phyloP scores from a whole-genome alignment of 179 eudicot species.

The Pouteria campechiana region DNA sequence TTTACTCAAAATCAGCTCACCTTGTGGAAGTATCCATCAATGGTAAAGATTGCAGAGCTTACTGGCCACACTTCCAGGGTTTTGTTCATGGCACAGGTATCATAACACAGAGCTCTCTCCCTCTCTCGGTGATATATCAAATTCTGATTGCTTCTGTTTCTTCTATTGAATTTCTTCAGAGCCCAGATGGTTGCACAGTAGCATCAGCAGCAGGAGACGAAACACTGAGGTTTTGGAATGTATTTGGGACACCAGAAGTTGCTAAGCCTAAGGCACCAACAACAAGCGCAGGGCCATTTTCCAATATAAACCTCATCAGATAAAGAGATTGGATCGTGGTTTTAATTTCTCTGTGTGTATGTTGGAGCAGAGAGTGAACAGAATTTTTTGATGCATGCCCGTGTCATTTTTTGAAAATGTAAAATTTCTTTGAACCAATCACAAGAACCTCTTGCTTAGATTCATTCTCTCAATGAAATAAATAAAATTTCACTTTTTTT shows the following conservation, averaged over 20 bases:
- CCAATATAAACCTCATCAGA: conserved; percentile 14
- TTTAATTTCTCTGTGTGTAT: too few relatives aligned
- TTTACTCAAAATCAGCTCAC: conserved; percentile 84
- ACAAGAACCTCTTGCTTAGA: too few relatives aligned
- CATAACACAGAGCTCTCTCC: background rate
- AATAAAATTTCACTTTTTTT: too few relatives aligned
- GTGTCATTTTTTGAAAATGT: too few relatives aligned
- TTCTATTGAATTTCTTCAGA: conserved; percentile 25
- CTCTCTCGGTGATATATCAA: background rate
- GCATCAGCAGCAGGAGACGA: conserved; percentile 21
- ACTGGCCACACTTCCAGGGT: conserved; percentile 16
- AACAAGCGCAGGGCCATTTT: conserved; percentile 9
- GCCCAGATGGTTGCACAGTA: conserved; percentile 22
- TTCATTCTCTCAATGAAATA: too few relatives aligned
- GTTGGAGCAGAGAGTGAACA: too few relatives aligned
- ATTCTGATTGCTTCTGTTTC: conserved; percentile 7
- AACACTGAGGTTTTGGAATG: conserved; percentile 16
- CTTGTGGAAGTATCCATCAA: conserved; percentile 91
- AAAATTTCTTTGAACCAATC: too few relatives aligned
- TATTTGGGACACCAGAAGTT: conserved; percentile 11
- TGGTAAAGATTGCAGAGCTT: conserved; percentile 46
- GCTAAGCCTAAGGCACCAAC: conserved; percentile 8
- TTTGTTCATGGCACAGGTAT: conserved; percentile 14
- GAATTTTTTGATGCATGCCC: too few relatives aligned
- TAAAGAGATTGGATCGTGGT: conserved; percentile 5